These are phyloP conservation scores for Amniculicola lignicola DNA, from an alignment of 495 filamentous ascomycete genomes.

Conservation along the genomic window DNA sequence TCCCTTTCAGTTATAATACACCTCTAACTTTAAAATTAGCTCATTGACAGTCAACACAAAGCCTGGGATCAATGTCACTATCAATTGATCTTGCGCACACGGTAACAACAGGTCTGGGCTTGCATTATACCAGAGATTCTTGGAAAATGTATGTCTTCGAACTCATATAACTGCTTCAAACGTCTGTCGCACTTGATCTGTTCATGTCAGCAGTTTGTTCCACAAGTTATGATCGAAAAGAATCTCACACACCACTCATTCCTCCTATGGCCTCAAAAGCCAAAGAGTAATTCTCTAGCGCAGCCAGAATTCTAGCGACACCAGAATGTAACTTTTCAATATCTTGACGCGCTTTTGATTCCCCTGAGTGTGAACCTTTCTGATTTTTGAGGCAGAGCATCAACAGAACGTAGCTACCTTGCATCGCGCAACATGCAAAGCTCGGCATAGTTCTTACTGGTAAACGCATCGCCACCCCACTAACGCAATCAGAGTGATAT, in stretches of 20 bases:
- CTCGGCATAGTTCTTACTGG: slow-evolving; percentile 58
- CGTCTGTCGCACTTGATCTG: neutral
- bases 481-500: slow-evolving; percentile 50
- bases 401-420: slow-evolving; percentile 59
- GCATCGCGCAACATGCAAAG: slow-evolving; percentile 62
- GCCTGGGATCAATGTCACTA: slow-evolving; percentile 39
- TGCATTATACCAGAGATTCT: neutral
- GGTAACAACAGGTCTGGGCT: no score
- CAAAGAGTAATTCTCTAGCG: slow-evolving; percentile 54
- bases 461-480: slow-evolving; percentile 19
- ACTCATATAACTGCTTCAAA: neutral
- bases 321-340: slow-evolving; percentile 46
- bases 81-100: slow-evolving; percentile 29
- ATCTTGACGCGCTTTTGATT: neutral
- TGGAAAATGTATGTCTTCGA: neutral
- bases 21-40: slow-evolving; percentile 25
- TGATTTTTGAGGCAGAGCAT: slow-evolving; percentile 55
- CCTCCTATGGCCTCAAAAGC: slow-evolving; percentile 61
- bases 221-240: neutral
- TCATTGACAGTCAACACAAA: slow-evolving; percentile 43
- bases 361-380: slow-evolving; percentile 47
- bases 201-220: neutral
- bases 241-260: slow-evolving; percentile 53
- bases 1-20: slow-evolving; percentile 4
- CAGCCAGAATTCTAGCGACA: slow-evolving; percentile 49